Percentiles rank a stretch among this genome's conserved stretches.
Conservation (phyloP, 495 filamentous ascomycete species). For the Baudoinia panamericana region DNA sequence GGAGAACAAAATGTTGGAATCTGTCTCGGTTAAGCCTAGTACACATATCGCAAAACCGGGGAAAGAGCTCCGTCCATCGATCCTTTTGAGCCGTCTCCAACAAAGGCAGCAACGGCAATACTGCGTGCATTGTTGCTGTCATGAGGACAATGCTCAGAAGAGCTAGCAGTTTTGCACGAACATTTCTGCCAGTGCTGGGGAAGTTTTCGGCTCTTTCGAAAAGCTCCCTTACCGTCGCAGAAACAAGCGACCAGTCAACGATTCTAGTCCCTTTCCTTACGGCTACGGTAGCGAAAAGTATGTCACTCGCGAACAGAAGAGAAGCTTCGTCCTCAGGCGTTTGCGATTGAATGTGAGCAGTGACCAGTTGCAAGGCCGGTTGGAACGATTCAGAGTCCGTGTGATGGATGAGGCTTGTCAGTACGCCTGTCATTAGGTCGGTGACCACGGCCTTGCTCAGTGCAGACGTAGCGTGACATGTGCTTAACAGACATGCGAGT, state of each 20-base stretch:
- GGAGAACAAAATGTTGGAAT: slow-evolving; percentile 63
- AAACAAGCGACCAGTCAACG: slow-evolving; percentile 52
- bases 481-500: slow-evolving; percentile 44
- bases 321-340: not conserved
- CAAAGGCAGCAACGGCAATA: slow-evolving; percentile 50
- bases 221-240: slow-evolving; percentile 35
- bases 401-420: slow-evolving; percentile 72
- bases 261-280: slow-evolving; percentile 70
- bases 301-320: slow-evolving; percentile 37
- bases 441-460: not conserved
- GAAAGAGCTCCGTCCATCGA: slow-evolving; percentile 51
- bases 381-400: slow-evolving; percentile 55
- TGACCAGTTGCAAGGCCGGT: slow-evolving; percentile 36
- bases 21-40: slow-evolving; percentile 57
- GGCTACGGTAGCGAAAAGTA: slow-evolving; percentile 55
- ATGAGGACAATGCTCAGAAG: slow-evolving; percentile 50
- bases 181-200: not conserved
- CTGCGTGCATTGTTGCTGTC: slow-evolving; percentile 63
- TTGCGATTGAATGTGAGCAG: not conserved
- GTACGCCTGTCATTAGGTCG: slow-evolving; percentile 56
- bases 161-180: slow-evolving; percentile 28
- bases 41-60: slow-evolving; percentile 71
- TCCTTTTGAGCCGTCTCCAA: slow-evolving; percentile 50
- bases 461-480: not conserved
- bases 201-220: slow-evolving; percentile 2